Conservation (phyloP, 2,329 filamentous ascomycete species). For the Nemania bipapillata region DNA sequence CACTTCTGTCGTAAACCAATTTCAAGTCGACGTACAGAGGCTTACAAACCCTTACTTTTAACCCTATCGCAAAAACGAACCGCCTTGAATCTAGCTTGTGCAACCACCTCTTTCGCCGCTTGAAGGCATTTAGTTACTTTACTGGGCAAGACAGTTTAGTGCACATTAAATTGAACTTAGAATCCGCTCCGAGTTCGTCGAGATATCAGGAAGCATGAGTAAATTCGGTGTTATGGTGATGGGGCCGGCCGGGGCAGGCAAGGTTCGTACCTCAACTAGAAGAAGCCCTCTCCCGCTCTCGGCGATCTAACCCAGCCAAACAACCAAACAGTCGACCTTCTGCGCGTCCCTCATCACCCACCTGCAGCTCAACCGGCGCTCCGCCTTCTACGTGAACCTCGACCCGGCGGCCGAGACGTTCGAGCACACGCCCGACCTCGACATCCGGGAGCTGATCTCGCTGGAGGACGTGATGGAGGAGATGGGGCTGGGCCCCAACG, state of each 20-base stretch:
- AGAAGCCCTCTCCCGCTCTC: not conserved
- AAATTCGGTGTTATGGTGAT: slow-evolving; percentile 96
- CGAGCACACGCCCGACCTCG: slow-evolving; percentile 83
- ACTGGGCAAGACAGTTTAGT: not conserved
- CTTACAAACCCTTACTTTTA: too few species aligned
- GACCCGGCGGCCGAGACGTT: slow-evolving; percentile 96
- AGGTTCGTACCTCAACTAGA: slow-evolving; percentile 62
- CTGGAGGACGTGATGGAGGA: slow-evolving; percentile 86
- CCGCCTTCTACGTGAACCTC: slow-evolving; percentile 97
- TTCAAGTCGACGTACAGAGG: not conserved
- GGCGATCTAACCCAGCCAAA: not conserved
- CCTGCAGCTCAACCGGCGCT: slow-evolving; percentile 88
- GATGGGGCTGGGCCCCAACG: slow-evolving; percentile 73
- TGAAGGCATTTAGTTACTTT: not conserved
- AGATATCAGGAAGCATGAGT: slow-evolving; percentile 69
- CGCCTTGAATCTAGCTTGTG: not conserved
- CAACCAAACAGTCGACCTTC: slow-evolving; percentile 80
- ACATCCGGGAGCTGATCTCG: slow-evolving; percentile 90
- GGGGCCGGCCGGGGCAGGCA: slow-evolving; percentile 95
- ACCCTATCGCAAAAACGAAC: not conserved
- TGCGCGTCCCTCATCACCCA: slow-evolving; percentile 93
- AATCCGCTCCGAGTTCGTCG: not conserved
- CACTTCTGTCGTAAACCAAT: not conserved
- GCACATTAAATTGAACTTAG: not conserved
- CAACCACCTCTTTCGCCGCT: not conserved